Percentiles rank a stretch among this genome's conserved stretches.
Conservation (phyloP, 805 yeast species). For the Ogataea pilisensis region DNA sequence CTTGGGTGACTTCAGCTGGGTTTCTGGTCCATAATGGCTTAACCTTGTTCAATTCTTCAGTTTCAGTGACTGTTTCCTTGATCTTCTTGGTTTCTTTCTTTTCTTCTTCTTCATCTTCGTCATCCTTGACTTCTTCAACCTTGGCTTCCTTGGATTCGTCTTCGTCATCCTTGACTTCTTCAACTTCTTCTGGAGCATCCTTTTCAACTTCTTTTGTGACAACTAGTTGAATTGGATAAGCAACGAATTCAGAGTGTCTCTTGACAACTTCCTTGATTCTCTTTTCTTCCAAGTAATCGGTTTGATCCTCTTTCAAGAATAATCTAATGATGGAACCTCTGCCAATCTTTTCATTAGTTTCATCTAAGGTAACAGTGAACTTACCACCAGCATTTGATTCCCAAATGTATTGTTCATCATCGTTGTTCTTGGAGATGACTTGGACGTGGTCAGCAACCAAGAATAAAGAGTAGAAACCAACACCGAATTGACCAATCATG, state of each 20-base stretch:
- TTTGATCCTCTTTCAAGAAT: constrained; percentile 97
- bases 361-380: constrained; percentile 93
- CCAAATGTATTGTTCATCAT: constrained; percentile 99
- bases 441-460: constrained; percentile 98
- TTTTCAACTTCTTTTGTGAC: constrained; percentile 99
- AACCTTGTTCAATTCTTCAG: constrained; percentile 97
- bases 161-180: constrained; percentile 51
- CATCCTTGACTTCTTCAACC: constrained; percentile 72
- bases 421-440: constrained; percentile 97
- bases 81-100: constrained; percentile 80
- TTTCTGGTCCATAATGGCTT: constrained; percentile 99
- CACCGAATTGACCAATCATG: constrained; percentile 99
- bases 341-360: constrained; percentile 74
- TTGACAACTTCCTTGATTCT: constrained; percentile 98
- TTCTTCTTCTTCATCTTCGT: constrained; percentile 64
- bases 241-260: constrained; percentile 98
- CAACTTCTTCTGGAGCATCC: constrained; percentile 87
- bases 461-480: constrained; percentile 99
- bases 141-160: constrained; percentile 54
- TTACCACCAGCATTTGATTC: constrained; percentile 99
- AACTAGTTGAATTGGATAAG: constrained; percentile 97
- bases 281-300: constrained; percentile 98
- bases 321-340: constrained; percentile 96
- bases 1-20: constrained; percentile 96
- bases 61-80: constrained; percentile 90